phyloP scores from a whole-genome alignment of 2,329 filamentous ascomycete species.

The Diaporthe ampelina region DNA sequence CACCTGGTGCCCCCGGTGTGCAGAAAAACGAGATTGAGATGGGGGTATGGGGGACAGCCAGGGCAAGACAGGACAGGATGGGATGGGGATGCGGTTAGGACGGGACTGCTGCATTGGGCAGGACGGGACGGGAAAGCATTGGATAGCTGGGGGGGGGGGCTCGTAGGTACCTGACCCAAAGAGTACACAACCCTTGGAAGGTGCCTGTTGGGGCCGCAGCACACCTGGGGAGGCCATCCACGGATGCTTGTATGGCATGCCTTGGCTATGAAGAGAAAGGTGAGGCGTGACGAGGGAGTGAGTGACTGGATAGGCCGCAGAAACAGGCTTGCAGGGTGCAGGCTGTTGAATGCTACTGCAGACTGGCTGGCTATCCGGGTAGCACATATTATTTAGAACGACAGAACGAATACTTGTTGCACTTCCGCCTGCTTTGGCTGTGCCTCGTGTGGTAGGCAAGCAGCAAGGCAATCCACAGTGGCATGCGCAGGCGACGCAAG shows the following conservation, averaged over 20 bases:
- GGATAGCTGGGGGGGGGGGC: neutral
- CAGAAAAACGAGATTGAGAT: conserved; percentile 29
- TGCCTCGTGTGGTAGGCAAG: neutral
- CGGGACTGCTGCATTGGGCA: conserved; percentile 14
- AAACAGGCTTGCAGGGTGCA: neutral
- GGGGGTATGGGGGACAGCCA: neutral
- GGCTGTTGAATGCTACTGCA: neutral
- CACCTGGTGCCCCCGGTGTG: conserved; percentile 12
- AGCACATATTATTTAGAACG: too few species aligned
- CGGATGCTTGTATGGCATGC: neutral
- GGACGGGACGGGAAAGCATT: conserved; percentile 4
- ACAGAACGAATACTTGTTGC: neutral
- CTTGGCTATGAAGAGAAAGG: neutral
- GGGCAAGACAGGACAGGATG: neutral
- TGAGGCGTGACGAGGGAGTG: neutral
- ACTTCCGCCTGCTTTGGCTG: neutral
- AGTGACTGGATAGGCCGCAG: neutral
- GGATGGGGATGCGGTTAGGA: neutral
- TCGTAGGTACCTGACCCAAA: neutral
- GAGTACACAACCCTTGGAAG: too few species aligned
- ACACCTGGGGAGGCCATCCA: neutral
- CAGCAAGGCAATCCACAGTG: neutral
- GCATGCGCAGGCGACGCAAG: conserved; percentile 17
- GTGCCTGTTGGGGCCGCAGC: neutral
- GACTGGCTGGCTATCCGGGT: too few species aligned